Conservation (phyloP, 305 asterid species). For the Solanum hybrid region DNA sequence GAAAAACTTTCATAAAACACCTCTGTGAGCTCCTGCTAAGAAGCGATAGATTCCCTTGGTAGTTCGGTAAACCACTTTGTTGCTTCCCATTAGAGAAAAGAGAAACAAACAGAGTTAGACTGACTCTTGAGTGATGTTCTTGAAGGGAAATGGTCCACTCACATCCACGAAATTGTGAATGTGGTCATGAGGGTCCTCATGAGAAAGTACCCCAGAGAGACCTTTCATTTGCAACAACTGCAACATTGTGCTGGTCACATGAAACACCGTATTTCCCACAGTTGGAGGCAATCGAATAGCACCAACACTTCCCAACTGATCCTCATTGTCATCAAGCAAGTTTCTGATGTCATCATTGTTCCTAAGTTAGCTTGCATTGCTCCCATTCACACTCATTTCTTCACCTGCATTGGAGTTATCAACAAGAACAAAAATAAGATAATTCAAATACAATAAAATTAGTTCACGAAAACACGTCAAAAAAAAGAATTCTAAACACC, state of each 20-base stretch:
- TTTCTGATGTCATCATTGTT: neutral
- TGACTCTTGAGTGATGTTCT: neutral
- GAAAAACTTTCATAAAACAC: neutral
- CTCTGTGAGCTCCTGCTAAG: neutral
- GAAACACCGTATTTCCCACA: neutral
- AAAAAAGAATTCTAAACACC: neutral
- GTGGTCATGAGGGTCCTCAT: neutral
- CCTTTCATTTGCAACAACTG: neutral
- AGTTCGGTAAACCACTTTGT: neutral
- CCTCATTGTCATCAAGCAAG: neutral
- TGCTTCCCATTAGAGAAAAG: neutral
- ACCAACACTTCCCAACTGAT: neutral
- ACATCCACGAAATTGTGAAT: neutral
- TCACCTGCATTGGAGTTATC: neutral
- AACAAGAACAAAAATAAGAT: neutral
- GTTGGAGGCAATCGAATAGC: neutral
- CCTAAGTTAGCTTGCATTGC: neutral
- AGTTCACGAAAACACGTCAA: neutral
- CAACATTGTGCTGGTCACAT: neutral
- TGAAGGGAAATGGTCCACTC: neutral
- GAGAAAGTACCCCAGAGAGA: neutral
- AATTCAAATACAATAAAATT: neutral
- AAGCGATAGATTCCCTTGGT: neutral
- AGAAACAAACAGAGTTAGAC: neutral
- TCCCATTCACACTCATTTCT: neutral